Conservation (phyloP, 108 stramenopile genomes). For the Discostella pseudostelligera region DNA sequence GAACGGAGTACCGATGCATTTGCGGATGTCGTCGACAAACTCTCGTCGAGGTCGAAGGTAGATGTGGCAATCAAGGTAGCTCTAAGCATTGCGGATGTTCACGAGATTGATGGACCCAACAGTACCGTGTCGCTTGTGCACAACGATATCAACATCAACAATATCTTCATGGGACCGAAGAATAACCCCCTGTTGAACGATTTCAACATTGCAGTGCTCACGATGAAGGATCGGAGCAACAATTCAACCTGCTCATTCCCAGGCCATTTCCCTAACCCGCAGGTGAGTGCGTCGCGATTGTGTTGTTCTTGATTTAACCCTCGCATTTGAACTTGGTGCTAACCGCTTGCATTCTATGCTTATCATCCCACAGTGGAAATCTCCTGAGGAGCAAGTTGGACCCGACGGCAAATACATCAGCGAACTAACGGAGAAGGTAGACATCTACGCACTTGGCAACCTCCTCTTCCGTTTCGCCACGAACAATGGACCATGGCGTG, state of each 20-base stretch:
- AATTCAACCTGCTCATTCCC: slow-evolving; percentile 33
- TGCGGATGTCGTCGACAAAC: slow-evolving; percentile 7
- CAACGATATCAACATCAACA: slow-evolving; percentile 49
- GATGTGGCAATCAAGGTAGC: slow-evolving; percentile 55
- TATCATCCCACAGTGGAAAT: slow-evolving; percentile 25
- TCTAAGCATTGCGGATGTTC: slow-evolving; percentile 58
- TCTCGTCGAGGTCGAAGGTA: slow-evolving; percentile 43
- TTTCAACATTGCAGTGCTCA: slow-evolving; percentile 52
- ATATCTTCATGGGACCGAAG: slow-evolving; percentile 34
- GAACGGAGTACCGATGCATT: slow-evolving; percentile 19
- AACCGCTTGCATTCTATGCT: not conserved
- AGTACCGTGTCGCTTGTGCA: slow-evolving; percentile 34
- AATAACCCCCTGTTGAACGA: slow-evolving; percentile 37
- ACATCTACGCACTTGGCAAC: slow-evolving; percentile 42
- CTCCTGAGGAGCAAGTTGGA: slow-evolving; percentile 35
- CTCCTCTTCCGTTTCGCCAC: slow-evolving; percentile 33
- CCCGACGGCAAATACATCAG: slow-evolving; percentile 19
- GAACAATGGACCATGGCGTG: slow-evolving; percentile 37
- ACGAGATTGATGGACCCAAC: slow-evolving; percentile 45
- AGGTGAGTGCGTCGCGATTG: slow-evolving; percentile 33
- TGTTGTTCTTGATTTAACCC: not conserved
- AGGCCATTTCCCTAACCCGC: slow-evolving; percentile 48
- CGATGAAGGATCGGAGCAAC: slow-evolving; percentile 33
- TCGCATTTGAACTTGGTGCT: not conserved
- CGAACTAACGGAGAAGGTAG: slow-evolving; percentile 31